These are phyloP conservation scores for Populus trichocarpa DNA, from an alignment of 441 rosid species.

Conservation along the genomic window DNA sequence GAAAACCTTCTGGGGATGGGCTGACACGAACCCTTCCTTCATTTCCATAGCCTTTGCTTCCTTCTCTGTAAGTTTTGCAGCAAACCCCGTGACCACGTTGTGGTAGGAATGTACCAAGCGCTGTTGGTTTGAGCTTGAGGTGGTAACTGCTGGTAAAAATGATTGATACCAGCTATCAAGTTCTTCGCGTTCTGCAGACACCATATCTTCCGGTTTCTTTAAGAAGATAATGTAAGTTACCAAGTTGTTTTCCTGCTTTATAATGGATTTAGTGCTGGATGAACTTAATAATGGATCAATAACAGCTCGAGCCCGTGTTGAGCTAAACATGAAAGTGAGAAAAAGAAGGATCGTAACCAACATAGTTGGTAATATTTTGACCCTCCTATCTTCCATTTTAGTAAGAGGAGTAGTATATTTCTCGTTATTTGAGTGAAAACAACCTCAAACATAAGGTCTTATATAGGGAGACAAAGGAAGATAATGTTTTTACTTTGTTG, in stretches of 20 bases:
- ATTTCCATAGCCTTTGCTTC: constrained; percentile 29
- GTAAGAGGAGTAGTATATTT: not conserved
- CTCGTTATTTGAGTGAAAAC: not conserved
- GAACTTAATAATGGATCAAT: not conserved
- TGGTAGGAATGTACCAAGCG: constrained; percentile 29
- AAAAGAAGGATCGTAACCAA: not conserved
- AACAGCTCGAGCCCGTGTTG: not conserved
- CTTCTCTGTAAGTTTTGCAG: constrained; percentile 34
- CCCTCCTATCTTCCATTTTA: constrained; percentile 19
- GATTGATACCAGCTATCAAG: constrained; percentile 33
- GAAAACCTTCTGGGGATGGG: constrained; percentile 22
- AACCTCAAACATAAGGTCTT: not conserved
- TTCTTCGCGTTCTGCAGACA: constrained; percentile 11
- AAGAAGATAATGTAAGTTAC: constrained; percentile 42
- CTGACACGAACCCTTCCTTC: constrained; percentile 36
- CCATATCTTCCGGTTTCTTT: constrained; percentile 18
- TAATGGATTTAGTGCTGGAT: not conserved
- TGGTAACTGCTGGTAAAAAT: constrained; percentile 28
- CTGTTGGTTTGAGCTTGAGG: not conserved
- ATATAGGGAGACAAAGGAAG: no score
- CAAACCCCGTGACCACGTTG: constrained; percentile 38
- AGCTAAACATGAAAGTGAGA: constrained; percentile 17
- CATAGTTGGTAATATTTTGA: not conserved
- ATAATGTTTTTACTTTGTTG: no score
- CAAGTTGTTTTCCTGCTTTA: constrained; percentile 2